Conservation (phyloP, 2,329 filamentous ascomycete species). For the Neophaeococcomyces aloes region DNA sequence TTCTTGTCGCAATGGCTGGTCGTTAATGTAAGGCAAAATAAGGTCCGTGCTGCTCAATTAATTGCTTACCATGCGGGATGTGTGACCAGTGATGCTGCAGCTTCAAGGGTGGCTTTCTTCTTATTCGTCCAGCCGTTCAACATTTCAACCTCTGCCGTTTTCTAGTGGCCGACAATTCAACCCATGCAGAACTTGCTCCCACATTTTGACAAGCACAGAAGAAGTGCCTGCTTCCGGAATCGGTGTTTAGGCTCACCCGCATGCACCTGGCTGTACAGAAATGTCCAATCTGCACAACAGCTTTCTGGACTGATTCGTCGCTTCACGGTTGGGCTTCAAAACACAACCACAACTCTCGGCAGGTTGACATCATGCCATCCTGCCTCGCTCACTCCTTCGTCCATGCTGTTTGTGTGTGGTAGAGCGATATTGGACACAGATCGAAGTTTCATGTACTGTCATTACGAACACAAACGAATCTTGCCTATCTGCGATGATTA, state of each 20-base stretch:
- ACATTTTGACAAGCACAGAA: not conserved
- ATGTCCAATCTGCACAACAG: not conserved
- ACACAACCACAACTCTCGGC: not conserved
- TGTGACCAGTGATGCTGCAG: conserved; percentile 1
- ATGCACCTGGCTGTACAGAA: not conserved
- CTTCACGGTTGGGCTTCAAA: conserved; percentile 7
- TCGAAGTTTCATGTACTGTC: no score
- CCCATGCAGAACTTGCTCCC: not conserved
- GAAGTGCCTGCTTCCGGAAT: not conserved
- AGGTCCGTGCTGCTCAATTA: not conserved
- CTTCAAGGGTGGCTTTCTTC: not conserved
- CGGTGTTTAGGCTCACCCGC: not conserved
- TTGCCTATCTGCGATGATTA: no score
- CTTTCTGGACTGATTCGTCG: conserved; percentile 1
- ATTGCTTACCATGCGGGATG: not conserved
- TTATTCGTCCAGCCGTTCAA: not conserved
- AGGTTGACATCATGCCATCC: not conserved
- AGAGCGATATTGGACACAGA: no score
- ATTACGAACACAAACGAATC: no score
- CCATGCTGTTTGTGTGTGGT: not conserved
- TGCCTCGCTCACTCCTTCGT: not conserved
- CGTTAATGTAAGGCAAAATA: not conserved
- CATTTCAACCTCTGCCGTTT: not conserved
- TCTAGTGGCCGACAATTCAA: not conserved
- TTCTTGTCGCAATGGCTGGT: no score